Evolutionary conservation across 148 eudicot species (phyloP).

Genomic region (Rhododendron simsii): DNA sequence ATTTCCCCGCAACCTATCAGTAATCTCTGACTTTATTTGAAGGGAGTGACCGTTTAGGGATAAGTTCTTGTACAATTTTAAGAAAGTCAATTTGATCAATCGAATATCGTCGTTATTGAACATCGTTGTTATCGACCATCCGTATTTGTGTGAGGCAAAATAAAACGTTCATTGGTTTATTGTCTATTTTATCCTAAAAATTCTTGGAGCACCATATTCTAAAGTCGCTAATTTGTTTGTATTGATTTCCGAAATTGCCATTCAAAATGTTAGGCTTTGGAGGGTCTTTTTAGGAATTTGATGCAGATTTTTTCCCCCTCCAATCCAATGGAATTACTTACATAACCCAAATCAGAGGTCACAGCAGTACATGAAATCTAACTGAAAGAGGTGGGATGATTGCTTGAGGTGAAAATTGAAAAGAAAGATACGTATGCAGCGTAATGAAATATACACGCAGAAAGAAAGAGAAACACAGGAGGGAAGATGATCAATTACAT

Average conservation of each 20-base stretch:
- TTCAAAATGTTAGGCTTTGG: neutral
- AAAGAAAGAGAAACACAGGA: neutral
- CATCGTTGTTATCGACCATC: neutral
- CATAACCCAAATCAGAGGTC: neutral
- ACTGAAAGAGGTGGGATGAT: neutral
- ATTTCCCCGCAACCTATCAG: neutral
- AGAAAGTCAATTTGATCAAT: neutral
- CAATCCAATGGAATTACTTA: neutral
- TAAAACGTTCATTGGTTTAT: too few relatives aligned
- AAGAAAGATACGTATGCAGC: too few relatives aligned
- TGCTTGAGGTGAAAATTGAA: too few relatives aligned
- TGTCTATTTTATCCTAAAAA: neutral
- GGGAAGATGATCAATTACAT: neutral
- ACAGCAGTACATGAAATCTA: neutral
- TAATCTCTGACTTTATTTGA: neutral
- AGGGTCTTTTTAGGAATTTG: neutral
- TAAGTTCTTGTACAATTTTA: neutral
- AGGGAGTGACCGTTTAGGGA: neutral
- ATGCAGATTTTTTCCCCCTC: neutral
- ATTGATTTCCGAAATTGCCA: neutral
- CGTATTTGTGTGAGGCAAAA: neutral
- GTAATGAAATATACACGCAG: neutral
- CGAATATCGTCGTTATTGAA: neutral
- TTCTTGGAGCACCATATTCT: neutral
- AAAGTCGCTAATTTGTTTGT: neutral